A percentile compares a stretch with the other conserved stretches of the same genome.
Evolutionary conservation across 1,284 basidiomycete species (phyloP).

Genomic region (Leucoagaricus sp.): DNA sequence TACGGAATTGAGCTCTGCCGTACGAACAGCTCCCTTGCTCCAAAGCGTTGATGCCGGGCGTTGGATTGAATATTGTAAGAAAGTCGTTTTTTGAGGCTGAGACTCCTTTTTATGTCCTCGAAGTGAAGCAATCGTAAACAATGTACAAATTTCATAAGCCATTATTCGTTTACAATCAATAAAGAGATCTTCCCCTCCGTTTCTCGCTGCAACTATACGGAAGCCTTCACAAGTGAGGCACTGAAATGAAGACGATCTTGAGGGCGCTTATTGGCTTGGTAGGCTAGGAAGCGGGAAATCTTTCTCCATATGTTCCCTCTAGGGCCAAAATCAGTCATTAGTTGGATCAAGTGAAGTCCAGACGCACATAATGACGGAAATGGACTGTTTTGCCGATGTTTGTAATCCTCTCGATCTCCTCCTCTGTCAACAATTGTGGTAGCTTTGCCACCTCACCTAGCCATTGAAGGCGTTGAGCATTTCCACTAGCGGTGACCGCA

Average conservation of each 20-base stretch:
- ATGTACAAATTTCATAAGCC: too few relatives aligned
- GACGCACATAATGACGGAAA: conserved; percentile 39
- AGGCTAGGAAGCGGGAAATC: conserved; percentile 33
- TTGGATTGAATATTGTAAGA: conserved; percentile 23
- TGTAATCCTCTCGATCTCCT: conserved; percentile 44
- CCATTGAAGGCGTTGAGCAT: conserved; percentile 44
- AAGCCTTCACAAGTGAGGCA: too few relatives aligned
- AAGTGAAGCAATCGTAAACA: too few relatives aligned
- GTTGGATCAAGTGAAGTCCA: background rate
- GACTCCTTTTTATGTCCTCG: too few relatives aligned
- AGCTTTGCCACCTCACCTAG: conserved; percentile 41
- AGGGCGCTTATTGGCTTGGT: conserved; percentile 22
- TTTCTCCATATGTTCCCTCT: conserved; percentile 35
- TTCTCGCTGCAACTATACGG: too few relatives aligned
- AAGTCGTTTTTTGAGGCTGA: too few relatives aligned
- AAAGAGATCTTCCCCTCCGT: too few relatives aligned
- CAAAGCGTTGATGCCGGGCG: conserved; percentile 20
- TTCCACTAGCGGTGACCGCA: conserved; percentile 42
- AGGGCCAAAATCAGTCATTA: background rate
- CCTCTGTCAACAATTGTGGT: conserved; percentile 33
- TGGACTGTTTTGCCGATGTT: conserved; percentile 45
- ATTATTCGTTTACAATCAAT: too few relatives aligned
- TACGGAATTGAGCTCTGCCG: conserved; percentile 20
- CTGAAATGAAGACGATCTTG: too few relatives aligned
- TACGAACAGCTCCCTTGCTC: conserved; percentile 22